Percentiles rank a stretch among this genome's conserved stretches.
phyloP scores from a whole-genome alignment of 1,284 basidiomycete species.

The Xerocomus nothofagi region DNA sequence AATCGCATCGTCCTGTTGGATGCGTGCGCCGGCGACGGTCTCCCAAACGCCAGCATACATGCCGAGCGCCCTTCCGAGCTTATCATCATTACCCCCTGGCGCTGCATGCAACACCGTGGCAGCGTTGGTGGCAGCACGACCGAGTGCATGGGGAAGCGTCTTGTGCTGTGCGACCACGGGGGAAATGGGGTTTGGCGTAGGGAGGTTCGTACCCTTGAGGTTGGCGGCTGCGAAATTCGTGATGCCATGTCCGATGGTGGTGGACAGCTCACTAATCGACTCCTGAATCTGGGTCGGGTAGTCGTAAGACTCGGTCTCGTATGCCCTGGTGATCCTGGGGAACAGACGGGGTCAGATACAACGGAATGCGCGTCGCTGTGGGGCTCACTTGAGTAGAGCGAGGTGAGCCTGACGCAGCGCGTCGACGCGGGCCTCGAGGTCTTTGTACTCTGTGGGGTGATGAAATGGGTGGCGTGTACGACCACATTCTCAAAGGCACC shows the following conservation, averaged over 20 bases:
- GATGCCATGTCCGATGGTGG: constrained; percentile 76
- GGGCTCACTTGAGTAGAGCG: constrained; percentile 71
- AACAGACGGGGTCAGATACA: constrained; percentile 8
- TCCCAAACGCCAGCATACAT: constrained; percentile 86
- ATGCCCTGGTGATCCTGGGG: constrained; percentile 77
- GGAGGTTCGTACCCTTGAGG: constrained; percentile 87
- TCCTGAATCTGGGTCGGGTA: constrained; percentile 81
- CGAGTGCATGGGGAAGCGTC: constrained; percentile 93
- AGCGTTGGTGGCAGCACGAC: constrained; percentile 76
- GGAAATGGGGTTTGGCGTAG: constrained; percentile 66
- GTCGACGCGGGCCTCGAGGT: constrained; percentile 93
- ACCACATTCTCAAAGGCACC: constrained; percentile 7
- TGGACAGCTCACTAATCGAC: constrained; percentile 69
- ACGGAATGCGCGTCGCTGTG: background rate
- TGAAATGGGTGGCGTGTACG: background rate
- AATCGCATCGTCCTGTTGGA: constrained; percentile 82
- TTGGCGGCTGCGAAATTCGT: constrained; percentile 86
- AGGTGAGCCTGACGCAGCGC: constrained; percentile 83
- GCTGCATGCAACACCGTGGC: constrained; percentile 55
- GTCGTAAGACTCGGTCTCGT: constrained; percentile 87
- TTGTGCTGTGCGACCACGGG: constrained; percentile 71
- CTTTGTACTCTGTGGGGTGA: constrained; percentile 79
- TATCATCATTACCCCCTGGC: constrained; percentile 54
- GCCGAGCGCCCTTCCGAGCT: constrained; percentile 75
- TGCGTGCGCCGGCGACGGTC: constrained; percentile 81